Conservation (phyloP, 164 flowering plant genomes). For the Cinnamomum micranthum region DNA sequence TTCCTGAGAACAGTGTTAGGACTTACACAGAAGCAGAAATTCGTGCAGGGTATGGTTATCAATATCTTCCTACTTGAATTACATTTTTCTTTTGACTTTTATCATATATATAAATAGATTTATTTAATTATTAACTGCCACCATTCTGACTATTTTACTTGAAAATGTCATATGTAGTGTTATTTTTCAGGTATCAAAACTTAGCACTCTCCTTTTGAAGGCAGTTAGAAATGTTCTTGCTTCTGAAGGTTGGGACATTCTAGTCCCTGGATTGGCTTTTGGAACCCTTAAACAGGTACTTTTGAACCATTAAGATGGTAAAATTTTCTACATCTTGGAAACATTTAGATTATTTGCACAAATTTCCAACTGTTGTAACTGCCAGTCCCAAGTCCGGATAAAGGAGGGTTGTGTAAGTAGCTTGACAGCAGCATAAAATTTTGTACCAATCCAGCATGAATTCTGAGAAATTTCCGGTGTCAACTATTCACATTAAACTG, state of each 20-base stretch:
- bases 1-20: constrained; percentile 78
- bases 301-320: neutral
- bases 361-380: no score
- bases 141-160: constrained; percentile 8
- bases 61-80: neutral
- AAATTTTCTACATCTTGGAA: neutral
- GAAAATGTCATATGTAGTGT: constrained; percentile 43
- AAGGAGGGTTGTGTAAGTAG: no score
- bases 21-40: constrained; percentile 96
- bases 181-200: constrained; percentile 92
- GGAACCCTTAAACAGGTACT: constrained; percentile 82
- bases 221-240: constrained; percentile 65
- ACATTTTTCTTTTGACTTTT: neutral
- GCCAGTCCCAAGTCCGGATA: no score
- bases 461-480: no score
- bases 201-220: constrained; percentile 71
- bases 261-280: constrained; percentile 75
- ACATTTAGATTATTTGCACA: neutral
- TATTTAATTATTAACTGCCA: neutral
- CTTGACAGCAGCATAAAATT: no score
- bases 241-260: constrained; percentile 94
- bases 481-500: no score
- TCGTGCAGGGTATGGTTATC: constrained; percentile 75
- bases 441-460: no score
- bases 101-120: neutral